Evolutionary conservation across 2,329 filamentous ascomycete genomes (phyloP), one percentile per base, ranked within the genome.

Genomic region (Fusarium verrucosum): DNA sequence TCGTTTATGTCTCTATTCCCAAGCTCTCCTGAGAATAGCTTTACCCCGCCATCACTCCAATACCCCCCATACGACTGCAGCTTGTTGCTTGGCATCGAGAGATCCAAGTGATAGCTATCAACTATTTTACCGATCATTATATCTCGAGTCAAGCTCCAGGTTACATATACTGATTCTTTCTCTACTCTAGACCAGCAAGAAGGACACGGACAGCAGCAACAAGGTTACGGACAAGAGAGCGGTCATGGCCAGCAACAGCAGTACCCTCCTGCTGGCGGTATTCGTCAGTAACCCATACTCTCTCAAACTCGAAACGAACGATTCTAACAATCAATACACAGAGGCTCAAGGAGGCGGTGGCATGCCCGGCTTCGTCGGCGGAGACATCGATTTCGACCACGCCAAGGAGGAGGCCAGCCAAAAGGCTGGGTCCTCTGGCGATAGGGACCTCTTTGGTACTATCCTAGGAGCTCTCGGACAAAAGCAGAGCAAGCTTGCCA

Each of bases 371-470:
- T 74, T 76, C 53, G 75, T 80, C 61, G 79, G 57, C 10, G 58
- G 81, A 62, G 78, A 82, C 68, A 79, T 84, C 54, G 82, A 85
- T 69, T 76, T 84, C 60, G 73, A 76, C 32, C 77, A 77, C 19
- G 82, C 83, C 7, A 80, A 82, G 52, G 75, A 82, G 51, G 78
- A 82, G 44, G 85, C 84, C 17, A 76, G 77, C 62, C 75, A 78
- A 28, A 77, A 79, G 51, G 80, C 82, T 20, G 82, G 83, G 52
- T 74, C 72, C 30, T 81, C 80, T 22, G 82, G 82, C 44, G 78
- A 79, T 70, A 72, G 72, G 69, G 77, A 79, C 70, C 73, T 87
- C 55, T 87, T 87, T 71, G 79, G 80, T 55, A 75, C 62, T 68
- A 76, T 87, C 55, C 74, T 86, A 28, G 77, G 79, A 50, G 71